Conservation (phyloP, 2,329 filamentous ascomycete species). For the Nothopassalora personata region DNA sequence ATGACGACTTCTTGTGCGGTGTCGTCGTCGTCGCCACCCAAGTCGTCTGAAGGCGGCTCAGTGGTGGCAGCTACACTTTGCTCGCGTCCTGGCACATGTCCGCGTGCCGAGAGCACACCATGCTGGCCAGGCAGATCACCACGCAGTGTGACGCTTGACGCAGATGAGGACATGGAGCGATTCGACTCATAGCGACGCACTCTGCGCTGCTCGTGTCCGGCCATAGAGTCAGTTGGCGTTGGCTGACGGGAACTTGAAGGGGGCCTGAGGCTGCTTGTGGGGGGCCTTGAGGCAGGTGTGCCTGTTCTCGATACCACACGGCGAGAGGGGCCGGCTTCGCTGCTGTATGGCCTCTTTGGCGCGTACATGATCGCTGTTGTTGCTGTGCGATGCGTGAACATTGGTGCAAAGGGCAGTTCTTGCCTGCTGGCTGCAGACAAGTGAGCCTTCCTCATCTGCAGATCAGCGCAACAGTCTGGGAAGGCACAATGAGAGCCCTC, state of each 20-base stretch:
- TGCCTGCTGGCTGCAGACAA: background rate
- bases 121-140: constrained; percentile 1
- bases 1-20: constrained; percentile 66
- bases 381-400: background rate
- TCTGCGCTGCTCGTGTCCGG: background rate
- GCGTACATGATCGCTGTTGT: constrained; percentile 4
- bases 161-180: constrained; percentile 7
- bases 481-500: constrained; percentile 6
- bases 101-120: background rate
- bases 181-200: background rate
- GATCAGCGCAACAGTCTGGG: background rate
- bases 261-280: constrained; percentile 9
- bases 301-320: constrained; percentile 3
- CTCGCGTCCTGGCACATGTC: background rate
- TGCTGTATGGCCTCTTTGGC: constrained; percentile 10
- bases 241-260: constrained; percentile 16
- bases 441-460: background rate
- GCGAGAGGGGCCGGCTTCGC: constrained; percentile 2
- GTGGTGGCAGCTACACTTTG: constrained; percentile 10
- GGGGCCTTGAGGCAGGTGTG: constrained; percentile 5
- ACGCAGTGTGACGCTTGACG: constrained; percentile 16
- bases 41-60: constrained; percentile 8
- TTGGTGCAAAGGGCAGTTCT: background rate
- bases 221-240: background rate
- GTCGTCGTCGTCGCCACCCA: constrained; percentile 11